A percentile compares a stretch with the other conserved stretches of the same genome.
Conservation (phyloP, 1,284 basidiomycete genomes). For the Naganishia liquefaciens region DNA sequence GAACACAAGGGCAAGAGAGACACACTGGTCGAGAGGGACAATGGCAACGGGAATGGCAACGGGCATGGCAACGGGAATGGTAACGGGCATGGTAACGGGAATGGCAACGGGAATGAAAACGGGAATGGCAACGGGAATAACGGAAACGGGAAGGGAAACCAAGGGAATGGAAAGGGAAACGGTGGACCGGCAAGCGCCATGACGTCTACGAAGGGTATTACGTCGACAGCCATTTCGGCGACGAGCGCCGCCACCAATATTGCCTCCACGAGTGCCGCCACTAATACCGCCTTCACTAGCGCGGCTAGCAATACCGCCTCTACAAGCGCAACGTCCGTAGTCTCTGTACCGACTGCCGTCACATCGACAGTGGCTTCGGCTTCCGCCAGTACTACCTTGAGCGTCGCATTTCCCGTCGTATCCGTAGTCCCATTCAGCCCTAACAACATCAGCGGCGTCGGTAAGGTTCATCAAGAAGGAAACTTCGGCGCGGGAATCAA, state of each 20-base stretch:
- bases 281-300: too few species aligned
- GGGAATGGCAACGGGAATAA: constrained; percentile 15
- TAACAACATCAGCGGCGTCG: constrained; percentile 47
- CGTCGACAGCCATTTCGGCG: not conserved
- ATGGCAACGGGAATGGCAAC: constrained; percentile 25
- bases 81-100: constrained; percentile 17
- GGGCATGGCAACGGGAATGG: constrained; percentile 17
- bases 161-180: constrained; percentile 24
- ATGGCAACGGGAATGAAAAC: constrained; percentile 14
- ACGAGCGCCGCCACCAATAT: not conserved
- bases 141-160: constrained; percentile 21
- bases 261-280: not conserved
- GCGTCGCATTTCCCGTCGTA: constrained; percentile 39
- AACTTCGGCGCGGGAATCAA: constrained; percentile 60
- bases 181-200: constrained; percentile 11
- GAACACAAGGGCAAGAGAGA: constrained; percentile 16
- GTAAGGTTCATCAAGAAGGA: constrained; percentile 60
- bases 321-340: constrained; percentile 11
- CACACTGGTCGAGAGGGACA: not conserved
- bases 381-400: constrained; percentile 18
- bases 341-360: constrained; percentile 16
- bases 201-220: constrained; percentile 4
- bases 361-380: constrained; percentile 30
- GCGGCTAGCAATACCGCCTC: not conserved
- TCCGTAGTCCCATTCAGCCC: constrained; percentile 31